Base-by-base conservation (phyloP, 495 filamentous ascomycete species). In the Bombardia bombarda region DNA sequence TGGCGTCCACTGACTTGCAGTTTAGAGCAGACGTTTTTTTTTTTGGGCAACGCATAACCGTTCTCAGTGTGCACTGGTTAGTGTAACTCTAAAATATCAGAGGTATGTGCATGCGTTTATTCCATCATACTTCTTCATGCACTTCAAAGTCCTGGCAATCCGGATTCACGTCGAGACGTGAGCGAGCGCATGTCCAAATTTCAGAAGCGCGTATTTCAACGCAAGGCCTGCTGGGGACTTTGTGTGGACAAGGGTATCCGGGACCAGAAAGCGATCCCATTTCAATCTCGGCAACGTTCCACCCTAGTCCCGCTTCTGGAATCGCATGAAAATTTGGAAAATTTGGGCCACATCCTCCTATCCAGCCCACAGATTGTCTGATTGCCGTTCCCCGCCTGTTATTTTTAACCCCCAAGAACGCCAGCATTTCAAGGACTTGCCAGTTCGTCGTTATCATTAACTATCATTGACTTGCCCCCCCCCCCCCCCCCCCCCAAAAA, bases 261-360 rank as follows among this genome's bases (percentile, higher is more conserved):
- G 54, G 36, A n/a, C n/a, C n/a, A 40, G 28, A 50, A 48, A 51
- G 44, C 52, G 48, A 50, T 52, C 52, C 61, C 56, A 56, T 64
- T 64, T 62, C 58, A 60, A 64, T 64, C 52, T 64, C 61, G 61
- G 58, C 61, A 62, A 47, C 51, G 60, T 64, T 62, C 56, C 61
- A 64, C 58, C 52, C 61, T 64, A 64, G 58, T 55, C 32, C 61
- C 49, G 28, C 43, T 55, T 59, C 40, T 46, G 53, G 47, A 37
- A 53, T 45, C 47, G 61, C 61, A 62, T 64, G 52, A 56, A 56
- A 40, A 50, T 46, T 49, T 55, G 51, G 49, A 53, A 55, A 52
- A 50, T 55, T 58, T 49, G 45, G 28, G 50, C 51, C 28, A 45
- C 50, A 44, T 45, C 46, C 44, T 43, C 43, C 49, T 43, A 39